phyloP scores from a whole-genome alignment of 768 basidiomycete genomes.

The Russula griseocarnosa region DNA sequence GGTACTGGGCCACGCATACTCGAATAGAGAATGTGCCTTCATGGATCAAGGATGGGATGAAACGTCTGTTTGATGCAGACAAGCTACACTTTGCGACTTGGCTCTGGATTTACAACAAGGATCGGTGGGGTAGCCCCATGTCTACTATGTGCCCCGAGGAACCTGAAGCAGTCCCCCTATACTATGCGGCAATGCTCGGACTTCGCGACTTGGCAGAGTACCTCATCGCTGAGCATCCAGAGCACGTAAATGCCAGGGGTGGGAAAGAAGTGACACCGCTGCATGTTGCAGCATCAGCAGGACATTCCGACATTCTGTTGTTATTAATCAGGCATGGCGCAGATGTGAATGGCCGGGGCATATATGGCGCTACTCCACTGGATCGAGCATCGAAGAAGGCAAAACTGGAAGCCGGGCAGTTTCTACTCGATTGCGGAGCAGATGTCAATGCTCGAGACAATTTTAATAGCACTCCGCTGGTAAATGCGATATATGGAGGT shows the following conservation, averaged over 20 bases:
- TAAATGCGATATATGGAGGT: neutral
- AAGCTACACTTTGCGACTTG: neutral
- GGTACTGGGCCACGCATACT: neutral
- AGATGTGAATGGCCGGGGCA: neutral
- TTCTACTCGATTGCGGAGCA: neutral
- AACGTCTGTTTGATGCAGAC: neutral
- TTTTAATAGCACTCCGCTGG: neutral
- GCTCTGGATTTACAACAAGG: neutral
- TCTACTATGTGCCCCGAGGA: neutral
- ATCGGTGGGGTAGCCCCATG: neutral
- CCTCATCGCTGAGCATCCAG: neutral
- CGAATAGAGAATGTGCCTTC: neutral
- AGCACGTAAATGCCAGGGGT: neutral
- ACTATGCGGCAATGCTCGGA: neutral
- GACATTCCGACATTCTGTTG: neutral
- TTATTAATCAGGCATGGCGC: neutral
- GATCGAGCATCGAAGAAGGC: rapidly evolving
- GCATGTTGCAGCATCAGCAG: neutral
- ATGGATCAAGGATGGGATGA: neutral
- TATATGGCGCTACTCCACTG: neutral
- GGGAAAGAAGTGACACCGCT: neutral
- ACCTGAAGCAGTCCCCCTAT: neutral
- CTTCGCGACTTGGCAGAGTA: neutral
- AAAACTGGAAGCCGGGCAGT: neutral
- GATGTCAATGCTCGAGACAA: neutral